Evolutionary conservation across 805 yeast genomes (phyloP), one percentile per base, ranked within the genome.

Genomic region (Myxozyma melibiosi): DNA sequence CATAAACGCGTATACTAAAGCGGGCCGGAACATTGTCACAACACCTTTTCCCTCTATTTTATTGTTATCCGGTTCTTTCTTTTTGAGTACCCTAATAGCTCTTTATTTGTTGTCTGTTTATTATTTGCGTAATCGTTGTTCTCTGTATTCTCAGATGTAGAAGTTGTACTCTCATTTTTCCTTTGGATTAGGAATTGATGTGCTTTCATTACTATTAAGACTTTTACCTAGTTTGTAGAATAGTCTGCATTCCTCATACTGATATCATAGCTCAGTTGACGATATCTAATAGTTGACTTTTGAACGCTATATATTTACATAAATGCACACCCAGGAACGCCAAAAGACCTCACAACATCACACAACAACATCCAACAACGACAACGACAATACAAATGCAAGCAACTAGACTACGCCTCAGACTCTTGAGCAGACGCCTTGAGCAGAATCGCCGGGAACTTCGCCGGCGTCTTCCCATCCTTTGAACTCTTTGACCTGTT

Each of bases 371-470:
- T 20, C 6, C 11, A 13, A 39, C 14, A 39, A 16, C 20, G n/a
- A 5, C 27, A 20, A 39, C 8, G 27, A 41, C 20, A 41, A 30
- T 45, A 34, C 8, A 35, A 9, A 24, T 13, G 22, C 27, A 22
- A 4, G 11, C 9, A 27, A 13, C 27, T 16, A 11, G 16, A 22
- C n/a, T 24, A 49, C 27, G 20, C 39, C 35, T 54, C 57, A 24
- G 45, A 40, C 18, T 53, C 61, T 11, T 51, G 53, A 22, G 46
- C 11, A 9, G 61, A 45, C 22, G 34, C 16, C 25, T 39, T 39
- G 22, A 56, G 52, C 41, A 56, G 25, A 18, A 41, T 24, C 2
- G 61, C 61, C n/a, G 61, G 61, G 41, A 53, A 57, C n/a, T 53
- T 33, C 3, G 18, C 45, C 13, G 38, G 53, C 22, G 16, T 44